Evolutionary conservation across 768 basidiomycete species (phyloP).

Genomic region (Pulveroboletus sp.): DNA sequence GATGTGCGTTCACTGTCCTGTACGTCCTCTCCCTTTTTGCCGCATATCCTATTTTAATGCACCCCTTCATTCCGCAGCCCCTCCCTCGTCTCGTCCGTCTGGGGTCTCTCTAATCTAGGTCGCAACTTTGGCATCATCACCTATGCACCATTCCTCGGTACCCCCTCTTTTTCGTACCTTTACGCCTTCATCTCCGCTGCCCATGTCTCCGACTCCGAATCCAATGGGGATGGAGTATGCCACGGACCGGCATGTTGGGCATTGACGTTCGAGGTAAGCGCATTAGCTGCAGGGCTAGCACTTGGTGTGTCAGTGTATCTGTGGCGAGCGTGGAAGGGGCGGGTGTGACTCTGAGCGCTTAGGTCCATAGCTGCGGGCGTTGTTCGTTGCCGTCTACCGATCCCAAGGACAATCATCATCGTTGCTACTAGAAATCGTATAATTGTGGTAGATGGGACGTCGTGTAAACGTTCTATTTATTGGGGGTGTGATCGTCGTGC

Average conservation of each 20-base stretch:
- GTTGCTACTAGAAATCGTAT: background rate
- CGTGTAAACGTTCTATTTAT: too few species aligned
- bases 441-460: background rate
- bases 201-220: slow-evolving; percentile 34
- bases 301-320: slow-evolving; percentile 43
- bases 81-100: slow-evolving; percentile 63
- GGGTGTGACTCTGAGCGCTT: slow-evolving; percentile 33
- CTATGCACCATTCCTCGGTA: slow-evolving; percentile 73
- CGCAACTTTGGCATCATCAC: slow-evolving; percentile 75
- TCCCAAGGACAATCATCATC: background rate
- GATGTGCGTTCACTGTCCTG: slow-evolving; percentile 66
- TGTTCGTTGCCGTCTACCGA: background rate
- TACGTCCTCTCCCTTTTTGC: slow-evolving; percentile 33
- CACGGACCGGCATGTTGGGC: slow-evolving; percentile 60
- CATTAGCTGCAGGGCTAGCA: slow-evolving; percentile 41
- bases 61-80: slow-evolving; percentile 33
- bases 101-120: slow-evolving; percentile 65
- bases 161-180: slow-evolving; percentile 71
- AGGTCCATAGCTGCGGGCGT: background rate
- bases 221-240: slow-evolving; percentile 36
- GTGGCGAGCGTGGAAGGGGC: slow-evolving; percentile 61
- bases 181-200: slow-evolving; percentile 65
- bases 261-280: slow-evolving; percentile 55
- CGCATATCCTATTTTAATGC: background rate
- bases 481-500: too few species aligned